Conservation (phyloP, 2,329 filamentous ascomycete species). For the Lojkania enalia region DNA sequence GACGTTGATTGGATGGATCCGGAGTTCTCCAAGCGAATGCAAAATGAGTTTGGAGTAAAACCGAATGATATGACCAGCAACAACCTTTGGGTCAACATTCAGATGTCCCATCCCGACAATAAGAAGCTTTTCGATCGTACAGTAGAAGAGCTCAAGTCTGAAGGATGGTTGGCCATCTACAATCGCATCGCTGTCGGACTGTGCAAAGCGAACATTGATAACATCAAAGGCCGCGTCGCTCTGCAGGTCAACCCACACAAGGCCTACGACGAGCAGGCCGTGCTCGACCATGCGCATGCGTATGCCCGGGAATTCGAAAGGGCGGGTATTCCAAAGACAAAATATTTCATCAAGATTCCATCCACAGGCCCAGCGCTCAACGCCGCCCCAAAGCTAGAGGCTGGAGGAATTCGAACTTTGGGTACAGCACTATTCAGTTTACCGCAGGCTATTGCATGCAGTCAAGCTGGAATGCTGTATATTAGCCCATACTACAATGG, state of each 20-base stretch:
- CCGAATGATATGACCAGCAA: constrained; percentile 57
- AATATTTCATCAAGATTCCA: constrained; percentile 58
- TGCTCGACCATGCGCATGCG: constrained; percentile 52
- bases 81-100: constrained; percentile 54
- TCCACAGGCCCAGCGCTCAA: constrained; percentile 54
- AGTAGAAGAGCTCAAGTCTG: constrained; percentile 49
- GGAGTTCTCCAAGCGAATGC: constrained; percentile 52
- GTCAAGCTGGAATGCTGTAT: constrained; percentile 53
- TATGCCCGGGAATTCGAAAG: constrained; percentile 54
- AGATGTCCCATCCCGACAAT: constrained; percentile 52
- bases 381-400: constrained; percentile 48
- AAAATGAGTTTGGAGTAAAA: constrained; percentile 35
- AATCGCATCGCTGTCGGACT: constrained; percentile 55
- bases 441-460: constrained; percentile 54
- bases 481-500: constrained; percentile 58
- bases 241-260: constrained; percentile 54
- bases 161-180: constrained; percentile 55
- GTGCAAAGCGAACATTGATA: constrained; percentile 53
- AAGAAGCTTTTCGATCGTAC: constrained; percentile 48
- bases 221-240: constrained; percentile 54
- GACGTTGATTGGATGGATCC: constrained; percentile 59
- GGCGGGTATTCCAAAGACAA: constrained; percentile 51
- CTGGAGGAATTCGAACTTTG: constrained; percentile 53
- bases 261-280: constrained; percentile 51
- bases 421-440: constrained; percentile 55